phyloP scores from a whole-genome alignment of 768 basidiomycete species.

The Calocybe gangraenosa region DNA sequence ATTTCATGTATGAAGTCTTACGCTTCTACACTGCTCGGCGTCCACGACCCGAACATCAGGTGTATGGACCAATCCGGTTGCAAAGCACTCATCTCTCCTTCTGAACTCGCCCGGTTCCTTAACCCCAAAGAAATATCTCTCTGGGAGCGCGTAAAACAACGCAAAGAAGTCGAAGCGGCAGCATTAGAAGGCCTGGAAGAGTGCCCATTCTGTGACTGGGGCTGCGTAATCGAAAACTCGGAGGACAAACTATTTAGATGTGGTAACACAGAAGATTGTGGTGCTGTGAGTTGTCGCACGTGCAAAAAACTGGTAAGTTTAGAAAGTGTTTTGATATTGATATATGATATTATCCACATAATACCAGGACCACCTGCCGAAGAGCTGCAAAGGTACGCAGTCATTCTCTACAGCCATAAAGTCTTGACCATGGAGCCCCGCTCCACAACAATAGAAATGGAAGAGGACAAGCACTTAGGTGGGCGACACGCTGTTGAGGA shows the following conservation, averaged over 20 bases:
- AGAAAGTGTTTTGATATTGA: not conserved
- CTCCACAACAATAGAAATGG: slow-evolving; percentile 47
- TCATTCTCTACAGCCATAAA: not conserved
- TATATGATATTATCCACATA: not conserved
- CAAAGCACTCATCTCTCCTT: slow-evolving; percentile 58
- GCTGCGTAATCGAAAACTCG: slow-evolving; percentile 66
- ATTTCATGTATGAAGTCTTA: slow-evolving; percentile 64
- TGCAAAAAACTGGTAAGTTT: slow-evolving; percentile 69
- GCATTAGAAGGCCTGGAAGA: slow-evolving; percentile 78
- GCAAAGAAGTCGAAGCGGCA: slow-evolving; percentile 76
- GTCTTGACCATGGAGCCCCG: not conserved
- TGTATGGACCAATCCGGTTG: slow-evolving; percentile 85
- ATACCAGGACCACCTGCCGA: slow-evolving; percentile 75
- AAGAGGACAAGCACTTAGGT: slow-evolving; percentile 71
- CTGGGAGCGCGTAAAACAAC: slow-evolving; percentile 72
- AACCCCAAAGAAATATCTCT: slow-evolving; percentile 60
- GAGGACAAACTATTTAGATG: slow-evolving; percentile 61
- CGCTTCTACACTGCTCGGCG: slow-evolving; percentile 61
- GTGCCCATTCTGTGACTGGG: slow-evolving; percentile 90
- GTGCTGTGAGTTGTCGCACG: slow-evolving; percentile 68
- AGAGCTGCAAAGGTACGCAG: slow-evolving; percentile 64
- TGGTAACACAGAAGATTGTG: slow-evolving; percentile 64
- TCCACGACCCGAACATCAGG: slow-evolving; percentile 55
- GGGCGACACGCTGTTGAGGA: slow-evolving; percentile 81
- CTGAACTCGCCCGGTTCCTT: slow-evolving; percentile 67